phyloP scores from a whole-genome alignment of 495 filamentous ascomycete genomes.

The Lophium mytilinum region DNA sequence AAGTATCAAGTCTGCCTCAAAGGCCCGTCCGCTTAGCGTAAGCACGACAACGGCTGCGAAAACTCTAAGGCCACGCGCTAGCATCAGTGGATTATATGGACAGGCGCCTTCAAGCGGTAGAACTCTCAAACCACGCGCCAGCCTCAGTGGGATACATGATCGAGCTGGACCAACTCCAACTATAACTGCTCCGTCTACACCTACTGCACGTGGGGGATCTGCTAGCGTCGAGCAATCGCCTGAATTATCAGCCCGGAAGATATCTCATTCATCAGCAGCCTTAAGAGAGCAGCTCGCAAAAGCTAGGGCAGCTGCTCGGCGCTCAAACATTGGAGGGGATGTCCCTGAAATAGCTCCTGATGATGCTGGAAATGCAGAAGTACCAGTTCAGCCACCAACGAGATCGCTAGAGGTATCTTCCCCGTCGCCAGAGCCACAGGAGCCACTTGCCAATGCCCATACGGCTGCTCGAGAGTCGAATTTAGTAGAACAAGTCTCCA shows the following conservation, averaged over 20 bases:
- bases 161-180: slow-evolving; percentile 27
- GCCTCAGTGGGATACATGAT: slow-evolving; percentile 28
- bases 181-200: slow-evolving; percentile 10
- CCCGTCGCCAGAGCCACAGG: no score
- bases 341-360: no score
- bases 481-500: no score
- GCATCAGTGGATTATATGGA: slow-evolving; percentile 45
- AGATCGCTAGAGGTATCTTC: no score
- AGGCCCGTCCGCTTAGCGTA: slow-evolving; percentile 33
- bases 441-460: no score
- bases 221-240: slow-evolving; percentile 29
- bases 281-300: slow-evolving; percentile 87
- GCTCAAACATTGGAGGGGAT: no score
- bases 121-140: background rate
- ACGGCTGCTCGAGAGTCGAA: no score
- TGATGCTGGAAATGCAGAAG: no score
- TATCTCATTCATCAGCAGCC: slow-evolving; percentile 55
- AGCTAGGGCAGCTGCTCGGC: slow-evolving; percentile 74
- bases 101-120: slow-evolving; percentile 33
- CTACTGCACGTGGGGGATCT: background rate
- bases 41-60: slow-evolving; percentile 45
- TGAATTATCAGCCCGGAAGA: slow-evolving; percentile 9
- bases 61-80: slow-evolving; percentile 46
- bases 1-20: slow-evolving; percentile 34
- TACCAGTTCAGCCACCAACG: no score